phyloP scores from a whole-genome alignment of 176 grass and related monocot species.

The Oropetium thomaeum region DNA sequence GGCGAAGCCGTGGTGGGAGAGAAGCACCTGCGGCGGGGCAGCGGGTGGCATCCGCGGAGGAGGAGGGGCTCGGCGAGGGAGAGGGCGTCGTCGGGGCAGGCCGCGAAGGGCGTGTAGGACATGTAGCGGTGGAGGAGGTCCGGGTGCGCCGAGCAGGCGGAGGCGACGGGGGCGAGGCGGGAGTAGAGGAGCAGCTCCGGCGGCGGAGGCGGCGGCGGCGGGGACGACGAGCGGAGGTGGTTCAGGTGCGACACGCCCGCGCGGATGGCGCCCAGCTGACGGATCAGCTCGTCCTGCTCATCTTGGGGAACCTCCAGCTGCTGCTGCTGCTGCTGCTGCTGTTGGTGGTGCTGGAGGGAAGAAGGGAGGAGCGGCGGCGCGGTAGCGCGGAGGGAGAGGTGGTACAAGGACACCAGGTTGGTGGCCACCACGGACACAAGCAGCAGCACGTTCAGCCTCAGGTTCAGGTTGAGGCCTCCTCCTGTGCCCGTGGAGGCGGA shows the following conservation, averaged over 20 bases:
- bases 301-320: not conserved
- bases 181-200: constrained; percentile 65
- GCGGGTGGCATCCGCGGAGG: constrained; percentile 76
- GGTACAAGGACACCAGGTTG: constrained; percentile 92
- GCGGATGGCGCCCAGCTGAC: constrained; percentile 77
- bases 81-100: constrained; percentile 62
- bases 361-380: constrained; percentile 14
- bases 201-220: constrained; percentile 37
- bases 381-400: constrained; percentile 62
- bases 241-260: constrained; percentile 73
- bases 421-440: constrained; percentile 86
- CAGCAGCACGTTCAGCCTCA: constrained; percentile 64
- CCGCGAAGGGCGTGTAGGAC: constrained; percentile 55
- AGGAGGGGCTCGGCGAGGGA: constrained; percentile 69
- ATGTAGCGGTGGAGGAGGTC: constrained; percentile 77
- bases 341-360: not conserved
- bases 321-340: not conserved
- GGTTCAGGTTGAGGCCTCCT: constrained; percentile 33
- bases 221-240: constrained; percentile 55
- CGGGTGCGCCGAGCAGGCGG: constrained; percentile 65
- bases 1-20: constrained; percentile 43
- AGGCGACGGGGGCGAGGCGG: constrained; percentile 52
- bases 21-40: constrained; percentile 65
- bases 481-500: not conserved
- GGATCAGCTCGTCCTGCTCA: constrained; percentile 39